These are phyloP conservation scores for Lecanosticta acicola DNA, from an alignment of 2,329 filamentous ascomycete genomes.

Conservation along the genomic window DNA sequence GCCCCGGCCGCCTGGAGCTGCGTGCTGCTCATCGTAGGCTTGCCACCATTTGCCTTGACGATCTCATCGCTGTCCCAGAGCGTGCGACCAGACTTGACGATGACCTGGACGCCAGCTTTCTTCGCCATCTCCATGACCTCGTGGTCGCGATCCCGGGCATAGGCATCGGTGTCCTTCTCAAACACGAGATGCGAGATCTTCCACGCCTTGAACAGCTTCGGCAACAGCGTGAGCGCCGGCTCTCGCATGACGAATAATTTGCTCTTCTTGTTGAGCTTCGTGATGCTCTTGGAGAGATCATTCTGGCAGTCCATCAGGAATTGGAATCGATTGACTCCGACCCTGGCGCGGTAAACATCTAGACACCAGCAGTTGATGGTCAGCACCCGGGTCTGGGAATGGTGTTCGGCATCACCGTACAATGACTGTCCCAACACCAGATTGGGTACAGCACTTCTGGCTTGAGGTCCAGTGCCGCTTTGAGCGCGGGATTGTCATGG, in stretches of 20 bases:
- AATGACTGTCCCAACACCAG: conserved; percentile 58
- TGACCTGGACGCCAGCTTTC: conserved; percentile 61
- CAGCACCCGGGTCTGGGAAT: too few relatives aligned
- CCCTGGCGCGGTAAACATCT: conserved; percentile 67
- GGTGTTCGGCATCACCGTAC: too few relatives aligned
- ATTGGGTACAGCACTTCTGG: conserved; percentile 69
- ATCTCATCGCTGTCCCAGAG: conserved; percentile 69
- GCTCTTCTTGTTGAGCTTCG: conserved; percentile 62
- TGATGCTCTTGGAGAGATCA: conserved; percentile 62
- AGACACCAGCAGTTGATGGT: conserved; percentile 46
- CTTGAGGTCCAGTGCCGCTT: conserved; percentile 64
- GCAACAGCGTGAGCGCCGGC: conserved; percentile 63
- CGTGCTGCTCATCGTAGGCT: conserved; percentile 68
- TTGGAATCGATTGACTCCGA: conserved; percentile 68
- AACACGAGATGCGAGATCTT: conserved; percentile 70
- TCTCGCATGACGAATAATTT: conserved; percentile 68
- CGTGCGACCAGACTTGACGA: conserved; percentile 60
- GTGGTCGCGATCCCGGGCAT: conserved; percentile 60
- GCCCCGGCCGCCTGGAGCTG: conserved; percentile 59
- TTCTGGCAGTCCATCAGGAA: conserved; percentile 70
- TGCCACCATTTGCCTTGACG: conserved; percentile 58
- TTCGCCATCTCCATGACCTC: conserved; percentile 55
- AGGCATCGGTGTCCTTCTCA: conserved; percentile 72
- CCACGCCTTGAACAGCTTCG: conserved; percentile 69
- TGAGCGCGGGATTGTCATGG: conserved; percentile 69